Evolutionary conservation across 2,329 filamentous ascomycete genomes (phyloP).

Genomic region (Ceratocystis lukuohia): DNA sequence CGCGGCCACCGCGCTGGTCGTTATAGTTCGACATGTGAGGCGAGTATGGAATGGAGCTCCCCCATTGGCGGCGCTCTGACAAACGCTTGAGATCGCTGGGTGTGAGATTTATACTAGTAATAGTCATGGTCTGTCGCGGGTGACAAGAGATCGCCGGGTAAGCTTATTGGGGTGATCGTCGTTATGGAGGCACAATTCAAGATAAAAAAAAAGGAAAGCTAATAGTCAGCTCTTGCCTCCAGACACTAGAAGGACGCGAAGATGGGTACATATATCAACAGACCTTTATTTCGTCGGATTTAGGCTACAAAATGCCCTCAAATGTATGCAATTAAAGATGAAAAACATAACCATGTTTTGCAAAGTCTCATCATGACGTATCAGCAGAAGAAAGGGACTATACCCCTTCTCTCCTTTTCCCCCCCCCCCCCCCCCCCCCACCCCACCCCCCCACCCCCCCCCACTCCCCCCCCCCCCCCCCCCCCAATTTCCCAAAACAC

Average conservation of each 20-base stretch:
- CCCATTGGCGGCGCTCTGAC: neutral
- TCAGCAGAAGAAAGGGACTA: too few species aligned
- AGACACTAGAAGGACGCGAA: too few species aligned
- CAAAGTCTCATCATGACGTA: too few species aligned
- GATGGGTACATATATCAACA: neutral
- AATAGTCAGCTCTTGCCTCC: too few species aligned
- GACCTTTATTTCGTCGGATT: neutral
- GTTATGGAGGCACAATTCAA: neutral
- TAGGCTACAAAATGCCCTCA: neutral
- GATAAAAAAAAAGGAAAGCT: neutral
- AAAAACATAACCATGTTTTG: neutral
- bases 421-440: too few species aligned
- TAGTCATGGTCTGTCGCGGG: neutral
- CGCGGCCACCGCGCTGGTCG: neutral
- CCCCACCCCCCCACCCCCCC: too few species aligned
- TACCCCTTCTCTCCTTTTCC: too few species aligned
- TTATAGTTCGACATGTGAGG: neutral
- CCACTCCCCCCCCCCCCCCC: fast-evolving
- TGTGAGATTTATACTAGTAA: neutral
- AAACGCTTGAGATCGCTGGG: constrained; percentile 3
- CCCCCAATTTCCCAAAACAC: neutral
- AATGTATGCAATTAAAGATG: neutral
- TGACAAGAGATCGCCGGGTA: neutral
- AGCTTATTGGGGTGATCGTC: neutral
- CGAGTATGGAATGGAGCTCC: neutral